Base-by-base conservation (phyloP, 805 yeast species). In the Candida coquimbonensis region DNA sequence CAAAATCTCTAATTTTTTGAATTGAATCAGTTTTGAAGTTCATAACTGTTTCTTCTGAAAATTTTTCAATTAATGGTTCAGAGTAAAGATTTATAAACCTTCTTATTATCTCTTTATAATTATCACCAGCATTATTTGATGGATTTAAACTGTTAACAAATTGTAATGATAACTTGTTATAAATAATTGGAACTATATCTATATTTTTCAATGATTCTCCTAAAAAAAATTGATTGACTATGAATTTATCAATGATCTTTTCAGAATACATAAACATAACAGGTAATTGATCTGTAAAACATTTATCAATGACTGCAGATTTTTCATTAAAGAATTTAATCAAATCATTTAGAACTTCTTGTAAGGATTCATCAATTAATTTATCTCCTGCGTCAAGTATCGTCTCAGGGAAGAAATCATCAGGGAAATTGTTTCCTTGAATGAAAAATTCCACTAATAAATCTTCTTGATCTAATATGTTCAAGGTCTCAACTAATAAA, bases 221-320 rank as follows among this genome's bases (percentile, higher is more conserved):
- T 2, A 49, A 43, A 25, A 65, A 53, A 42, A 60, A 56, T 3
- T 47, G 38, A 24, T 57, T 57, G 7, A 66, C 47, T 26, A 69
- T 47, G 40, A 64, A 58, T 43, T 68, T 66, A 42, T 70, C 70
- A 6, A 71, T 59, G 31, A 69, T 57, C 34, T 56, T 56, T 49
- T 72, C 75, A 40, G 62, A 55, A 45, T 66, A 69, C 44, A 60
- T 55, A 26, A 69, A 40, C 52, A 67, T 63, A 7, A 70, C 64
- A 2, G 72, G 74, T 38, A 68, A 61, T 41, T 64, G 64, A 36
- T 66, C 65, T 14, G 57, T 61, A 55, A 68, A 71, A n/a, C 71
- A 53, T 6, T 41, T 51, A 48, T 72, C 76, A 9, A 66, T 67
- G 12, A 68, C 55, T 21, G 51, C 44, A 11, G 70, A 64, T 37